These are phyloP conservation scores for Hypericum perforatum DNA, from an alignment of 345 rosid genomes.

Conservation along the genomic window DNA sequence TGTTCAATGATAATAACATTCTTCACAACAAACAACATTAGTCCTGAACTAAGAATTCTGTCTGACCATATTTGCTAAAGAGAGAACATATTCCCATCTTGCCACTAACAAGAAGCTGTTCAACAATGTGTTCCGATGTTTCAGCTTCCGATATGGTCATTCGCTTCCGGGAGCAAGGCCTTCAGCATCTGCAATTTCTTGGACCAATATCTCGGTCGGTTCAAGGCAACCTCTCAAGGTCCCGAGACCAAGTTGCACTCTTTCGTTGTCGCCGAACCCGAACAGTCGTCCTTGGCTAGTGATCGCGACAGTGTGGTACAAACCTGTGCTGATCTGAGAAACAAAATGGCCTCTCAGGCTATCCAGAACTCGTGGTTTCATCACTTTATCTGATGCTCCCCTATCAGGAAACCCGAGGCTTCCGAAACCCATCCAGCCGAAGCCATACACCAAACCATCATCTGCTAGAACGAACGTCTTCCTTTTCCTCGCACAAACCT, in stretches of 20 bases:
- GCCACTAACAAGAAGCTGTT: no score
- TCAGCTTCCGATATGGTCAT: background rate
- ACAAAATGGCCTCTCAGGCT: conserved; percentile 58
- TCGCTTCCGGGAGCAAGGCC: conserved; percentile 10
- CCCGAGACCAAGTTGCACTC: conserved; percentile 88
- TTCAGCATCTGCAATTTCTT: conserved; percentile 20
- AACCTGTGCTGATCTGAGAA: conserved; percentile 81
- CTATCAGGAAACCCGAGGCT: conserved; percentile 89
- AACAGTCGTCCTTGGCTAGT: conserved; percentile 55
- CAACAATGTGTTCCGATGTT: background rate
- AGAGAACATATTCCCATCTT: background rate
- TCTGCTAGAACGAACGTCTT: conserved; percentile 85
- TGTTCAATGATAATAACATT: no score
- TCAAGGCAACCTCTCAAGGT: conserved; percentile 60
- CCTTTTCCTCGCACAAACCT: conserved; percentile 97
- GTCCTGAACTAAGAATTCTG: no score
- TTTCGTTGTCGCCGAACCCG: conserved; percentile 89
- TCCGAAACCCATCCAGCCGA: conserved; percentile 86
- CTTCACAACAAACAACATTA: no score
- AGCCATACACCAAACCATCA: conserved; percentile 63
- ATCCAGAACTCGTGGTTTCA: conserved; percentile 59
- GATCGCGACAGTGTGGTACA: conserved; percentile 80
- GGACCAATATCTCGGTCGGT: conserved; percentile 76
- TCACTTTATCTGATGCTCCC: conserved; percentile 59
- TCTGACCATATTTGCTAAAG: no score